Conservation (phyloP, 176 grass and related monocot genomes). For the Carex myosuroides region DNA sequence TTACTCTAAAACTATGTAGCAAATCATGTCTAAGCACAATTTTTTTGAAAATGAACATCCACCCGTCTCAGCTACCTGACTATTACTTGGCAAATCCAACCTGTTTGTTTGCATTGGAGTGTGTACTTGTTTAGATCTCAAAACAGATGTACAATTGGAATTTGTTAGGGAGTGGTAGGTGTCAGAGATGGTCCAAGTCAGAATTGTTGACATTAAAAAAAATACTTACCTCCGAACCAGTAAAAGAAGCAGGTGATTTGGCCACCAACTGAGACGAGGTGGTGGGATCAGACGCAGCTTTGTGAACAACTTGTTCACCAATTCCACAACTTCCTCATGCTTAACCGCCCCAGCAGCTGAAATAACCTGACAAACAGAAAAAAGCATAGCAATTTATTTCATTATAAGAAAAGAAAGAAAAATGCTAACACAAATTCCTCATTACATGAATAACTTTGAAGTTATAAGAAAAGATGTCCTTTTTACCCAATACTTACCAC, state of each 20-base stretch:
- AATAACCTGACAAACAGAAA: constrained; percentile 57
- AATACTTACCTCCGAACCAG: constrained; percentile 75
- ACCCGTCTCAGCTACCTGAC: too few relatives aligned
- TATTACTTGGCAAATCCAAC: too few relatives aligned
- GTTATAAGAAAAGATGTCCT: constrained; percentile 5
- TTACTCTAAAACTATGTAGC: too few relatives aligned
- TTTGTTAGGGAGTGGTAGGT: too few relatives aligned
- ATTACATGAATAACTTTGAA: not conserved
- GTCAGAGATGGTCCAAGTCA: too few relatives aligned
- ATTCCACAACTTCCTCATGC: constrained; percentile 77
- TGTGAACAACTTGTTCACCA: constrained; percentile 61
- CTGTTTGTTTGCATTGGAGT: too few relatives aligned
- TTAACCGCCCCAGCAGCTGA: constrained; percentile 81
- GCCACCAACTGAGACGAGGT: constrained; percentile 68
- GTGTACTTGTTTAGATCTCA: too few relatives aligned
- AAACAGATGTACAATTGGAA: too few relatives aligned
- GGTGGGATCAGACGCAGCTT: constrained; percentile 71
- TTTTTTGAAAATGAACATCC: too few relatives aligned
- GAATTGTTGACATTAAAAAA: not conserved
- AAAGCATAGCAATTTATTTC: not conserved
- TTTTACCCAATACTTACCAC: constrained; percentile 37
- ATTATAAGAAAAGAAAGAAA: constrained; percentile 19
- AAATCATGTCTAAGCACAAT: too few relatives aligned
- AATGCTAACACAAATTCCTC: not conserved
- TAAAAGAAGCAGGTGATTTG: constrained; percentile 66